Evolutionary conservation across 2,329 filamentous ascomycete species (phyloP).

Genomic region (Aspergillus latus): DNA sequence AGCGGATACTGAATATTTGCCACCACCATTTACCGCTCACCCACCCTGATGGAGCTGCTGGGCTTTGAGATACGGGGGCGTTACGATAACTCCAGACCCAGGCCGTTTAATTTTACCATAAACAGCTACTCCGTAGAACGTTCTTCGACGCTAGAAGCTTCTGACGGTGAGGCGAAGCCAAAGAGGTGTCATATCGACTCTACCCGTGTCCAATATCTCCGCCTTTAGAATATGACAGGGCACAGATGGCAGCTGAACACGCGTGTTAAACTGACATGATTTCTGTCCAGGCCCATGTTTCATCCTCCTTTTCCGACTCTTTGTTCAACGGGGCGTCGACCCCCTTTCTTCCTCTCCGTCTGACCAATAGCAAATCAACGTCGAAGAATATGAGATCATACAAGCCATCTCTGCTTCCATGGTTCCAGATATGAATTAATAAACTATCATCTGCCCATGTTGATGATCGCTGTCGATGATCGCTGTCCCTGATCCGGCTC

Average conservation of each 20-base stretch:
- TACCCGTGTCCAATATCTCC: not conserved
- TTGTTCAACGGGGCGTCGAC: not conserved
- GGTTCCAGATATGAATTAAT: constrained; percentile 21
- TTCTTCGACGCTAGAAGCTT: constrained; percentile 2
- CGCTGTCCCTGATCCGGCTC: not conserved
- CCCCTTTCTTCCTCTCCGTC: not conserved
- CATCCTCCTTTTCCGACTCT: not conserved
- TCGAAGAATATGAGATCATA: constrained; percentile 12
- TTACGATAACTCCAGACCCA: not conserved
- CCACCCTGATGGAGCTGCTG: not conserved
- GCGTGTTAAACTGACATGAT: not conserved
- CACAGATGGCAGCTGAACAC: not conserved
- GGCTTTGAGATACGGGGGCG: not conserved
- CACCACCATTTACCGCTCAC: not conserved
- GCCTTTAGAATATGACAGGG: not conserved
- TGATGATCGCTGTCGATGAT: not conserved
- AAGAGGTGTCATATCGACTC: not conserved
- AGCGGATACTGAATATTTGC: not conserved
- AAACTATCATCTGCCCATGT: too few relatives aligned
- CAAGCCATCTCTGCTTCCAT: constrained; percentile 13
- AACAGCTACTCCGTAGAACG: not conserved
- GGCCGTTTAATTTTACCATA: constrained; percentile 1
- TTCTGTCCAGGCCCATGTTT: not conserved
- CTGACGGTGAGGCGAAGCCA: not conserved
- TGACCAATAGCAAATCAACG: not conserved